Percentiles rank a stretch among this genome's conserved stretches.
Conservation (phyloP, 805 yeast species). For the Limtongia smithiae region DNA sequence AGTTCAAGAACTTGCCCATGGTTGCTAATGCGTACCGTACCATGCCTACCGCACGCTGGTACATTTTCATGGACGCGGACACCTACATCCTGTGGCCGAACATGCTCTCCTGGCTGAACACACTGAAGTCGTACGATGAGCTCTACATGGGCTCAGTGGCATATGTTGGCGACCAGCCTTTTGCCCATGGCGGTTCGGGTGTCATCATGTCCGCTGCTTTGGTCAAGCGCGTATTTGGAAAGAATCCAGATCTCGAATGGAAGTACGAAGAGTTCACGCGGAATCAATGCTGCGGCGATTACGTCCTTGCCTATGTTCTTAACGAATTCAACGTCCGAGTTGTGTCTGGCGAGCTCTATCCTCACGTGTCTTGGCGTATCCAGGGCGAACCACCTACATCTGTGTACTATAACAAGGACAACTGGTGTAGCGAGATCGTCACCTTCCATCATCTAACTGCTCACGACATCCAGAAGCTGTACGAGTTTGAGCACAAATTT, state of each 20-base stretch:
- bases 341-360: slow-evolving; percentile 20
- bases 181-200: slow-evolving; percentile 44
- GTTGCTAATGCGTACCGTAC: slow-evolving; percentile 36
- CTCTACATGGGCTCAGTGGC: slow-evolving; percentile 37
- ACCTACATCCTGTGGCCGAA: slow-evolving; percentile 35
- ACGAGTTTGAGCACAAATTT: slow-evolving; percentile 37
- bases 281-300: slow-evolving; percentile 39
- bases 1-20: slow-evolving; percentile 41
- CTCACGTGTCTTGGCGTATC: slow-evolving; percentile 30
- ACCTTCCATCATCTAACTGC: slow-evolving; percentile 37
- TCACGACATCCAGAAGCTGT: slow-evolving; percentile 27
- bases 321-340: slow-evolving; percentile 20
- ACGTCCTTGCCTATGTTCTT: slow-evolving; percentile 34
- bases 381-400: slow-evolving; percentile 36
- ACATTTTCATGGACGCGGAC: slow-evolving; percentile 39
- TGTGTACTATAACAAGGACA: slow-evolving; percentile 16
- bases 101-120: slow-evolving; percentile 30
- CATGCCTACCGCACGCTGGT: slow-evolving; percentile 37
- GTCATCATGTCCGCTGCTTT: slow-evolving; percentile 37
- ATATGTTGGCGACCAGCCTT: slow-evolving; percentile 25
- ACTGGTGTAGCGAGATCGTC: slow-evolving; percentile 36
- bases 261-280: slow-evolving; percentile 30
- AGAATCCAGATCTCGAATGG: slow-evolving; percentile 21
- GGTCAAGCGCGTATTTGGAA: slow-evolving; percentile 32
- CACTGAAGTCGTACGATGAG: slow-evolving; percentile 32